Percentiles rank a stretch among this genome's conserved stretches.
Evolutionary conservation across 192 early-diverging fungal genomes (phyloP).

Genomic region (Neocallimastix lanati): DNA sequence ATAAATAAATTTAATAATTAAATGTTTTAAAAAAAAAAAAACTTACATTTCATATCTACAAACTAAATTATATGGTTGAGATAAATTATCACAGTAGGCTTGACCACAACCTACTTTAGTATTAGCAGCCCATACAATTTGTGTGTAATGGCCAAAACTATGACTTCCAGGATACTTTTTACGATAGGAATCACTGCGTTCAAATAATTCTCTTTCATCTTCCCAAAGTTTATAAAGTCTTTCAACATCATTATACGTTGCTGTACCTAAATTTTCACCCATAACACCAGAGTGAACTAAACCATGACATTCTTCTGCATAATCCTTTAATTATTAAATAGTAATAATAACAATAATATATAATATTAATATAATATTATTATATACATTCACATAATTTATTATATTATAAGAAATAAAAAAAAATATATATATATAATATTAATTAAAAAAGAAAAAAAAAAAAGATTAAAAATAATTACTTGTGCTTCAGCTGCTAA

Average conservation of each 20-base stretch:
- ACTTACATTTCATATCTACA: background rate
- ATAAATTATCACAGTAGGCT: background rate
- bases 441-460: too few species aligned
- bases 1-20: too few species aligned
- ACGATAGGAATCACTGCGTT: background rate
- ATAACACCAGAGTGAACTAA: background rate
- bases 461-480: background rate
- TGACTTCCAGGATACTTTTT: background rate
- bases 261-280: background rate
- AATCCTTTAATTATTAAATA: background rate
- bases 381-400: too few species aligned
- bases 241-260: background rate
- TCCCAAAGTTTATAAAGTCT: background rate
- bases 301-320: background rate
- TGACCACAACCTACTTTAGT: background rate
- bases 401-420: too few species aligned
- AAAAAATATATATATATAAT: too few species aligned
- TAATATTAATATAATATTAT: too few species aligned
- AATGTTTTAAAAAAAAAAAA: too few species aligned
- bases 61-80: background rate
- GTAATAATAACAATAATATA: too few species aligned
- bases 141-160: background rate
- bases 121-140: background rate
- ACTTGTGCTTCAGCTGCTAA: background rate
- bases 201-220: background rate